Conservation (phyloP, 202 grass and related monocot species). For the Miscanthus sacchariflorus region DNA sequence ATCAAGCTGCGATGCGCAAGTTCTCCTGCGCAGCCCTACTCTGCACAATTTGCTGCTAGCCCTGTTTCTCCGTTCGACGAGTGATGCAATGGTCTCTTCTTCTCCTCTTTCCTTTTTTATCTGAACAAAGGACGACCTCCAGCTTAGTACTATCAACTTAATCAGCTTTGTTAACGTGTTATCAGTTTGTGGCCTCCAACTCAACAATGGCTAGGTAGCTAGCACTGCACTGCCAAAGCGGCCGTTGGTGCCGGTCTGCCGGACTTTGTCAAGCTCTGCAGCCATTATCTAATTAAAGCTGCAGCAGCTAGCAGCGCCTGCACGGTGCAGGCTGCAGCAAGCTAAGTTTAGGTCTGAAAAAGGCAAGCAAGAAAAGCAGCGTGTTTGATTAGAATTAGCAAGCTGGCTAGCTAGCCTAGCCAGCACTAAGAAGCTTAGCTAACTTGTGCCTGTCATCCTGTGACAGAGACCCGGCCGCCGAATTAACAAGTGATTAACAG, state of each 20-base stretch:
- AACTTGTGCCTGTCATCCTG: neutral
- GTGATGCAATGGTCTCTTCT: neutral
- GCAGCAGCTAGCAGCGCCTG: neutral
- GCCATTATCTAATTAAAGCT: conserved; percentile 34
- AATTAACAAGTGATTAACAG: conserved; percentile 6
- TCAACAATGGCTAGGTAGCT: conserved; percentile 31
- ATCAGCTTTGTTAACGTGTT: too few relatives aligned
- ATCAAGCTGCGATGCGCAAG: too few relatives aligned
- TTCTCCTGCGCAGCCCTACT: neutral
- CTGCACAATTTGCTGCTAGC: neutral
- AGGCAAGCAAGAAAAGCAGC: neutral
- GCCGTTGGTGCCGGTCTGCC: conserved; percentile 35
- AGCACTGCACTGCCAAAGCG: conserved; percentile 7
- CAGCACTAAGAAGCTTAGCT: neutral
- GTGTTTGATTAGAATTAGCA: conserved; percentile 22
- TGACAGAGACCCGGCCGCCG: neutral
- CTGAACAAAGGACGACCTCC: neutral
- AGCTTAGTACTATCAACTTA: neutral
- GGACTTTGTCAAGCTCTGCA: neutral
- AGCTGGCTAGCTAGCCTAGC: neutral
- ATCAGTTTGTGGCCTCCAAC: conserved; percentile 48
- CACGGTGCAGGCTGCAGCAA: neutral
- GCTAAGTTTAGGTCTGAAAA: neutral
- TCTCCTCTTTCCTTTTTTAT: neutral
- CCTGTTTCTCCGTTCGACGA: too few relatives aligned